A percentile compares a stretch with the other conserved stretches of the same genome.
Conservation (phyloP, 2,329 filamentous ascomycete genomes). For the Paecilomyces sp. region DNA sequence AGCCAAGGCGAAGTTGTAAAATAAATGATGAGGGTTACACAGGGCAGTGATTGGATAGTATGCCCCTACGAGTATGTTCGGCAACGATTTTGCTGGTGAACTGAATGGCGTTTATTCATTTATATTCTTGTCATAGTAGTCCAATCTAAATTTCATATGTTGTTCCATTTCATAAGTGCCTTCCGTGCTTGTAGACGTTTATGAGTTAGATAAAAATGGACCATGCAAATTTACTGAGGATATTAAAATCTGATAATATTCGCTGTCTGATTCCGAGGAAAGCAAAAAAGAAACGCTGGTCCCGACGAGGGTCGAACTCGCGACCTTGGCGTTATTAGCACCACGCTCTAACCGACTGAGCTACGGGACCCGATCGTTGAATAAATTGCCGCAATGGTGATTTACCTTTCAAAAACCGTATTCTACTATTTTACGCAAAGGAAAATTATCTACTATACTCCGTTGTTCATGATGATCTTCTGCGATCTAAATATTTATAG, state of each 20-base stretch:
- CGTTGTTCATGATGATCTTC: too few relatives aligned
- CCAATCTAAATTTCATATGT: neutral
- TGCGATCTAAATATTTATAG: too few relatives aligned
- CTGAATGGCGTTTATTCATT: neutral
- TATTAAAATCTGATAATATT: too few relatives aligned
- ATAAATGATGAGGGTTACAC: neutral
- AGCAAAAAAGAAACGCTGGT: neutral
- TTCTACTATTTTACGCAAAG: neutral
- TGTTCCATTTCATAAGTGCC: neutral
- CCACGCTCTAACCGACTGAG: neutral
- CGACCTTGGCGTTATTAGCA: neutral
- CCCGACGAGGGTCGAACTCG: neutral
- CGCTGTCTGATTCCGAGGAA: neutral
- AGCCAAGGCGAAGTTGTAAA: constrained; percentile 46
- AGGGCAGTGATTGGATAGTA: neutral
- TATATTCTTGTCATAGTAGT: neutral
- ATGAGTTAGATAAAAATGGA: too few relatives aligned
- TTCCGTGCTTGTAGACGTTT: too few relatives aligned
- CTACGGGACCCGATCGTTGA: neutral
- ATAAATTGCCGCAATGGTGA: neutral
- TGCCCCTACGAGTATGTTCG: neutral
- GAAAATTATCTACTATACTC: too few relatives aligned
- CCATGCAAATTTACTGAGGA: too few relatives aligned
- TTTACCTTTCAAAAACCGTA: neutral
- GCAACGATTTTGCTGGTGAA: neutral